A percentile compares a stretch with the other conserved stretches of the same genome.
Evolutionary conservation across 257 asterid species (phyloP).

Genomic region (Scutellaria barbata): DNA sequence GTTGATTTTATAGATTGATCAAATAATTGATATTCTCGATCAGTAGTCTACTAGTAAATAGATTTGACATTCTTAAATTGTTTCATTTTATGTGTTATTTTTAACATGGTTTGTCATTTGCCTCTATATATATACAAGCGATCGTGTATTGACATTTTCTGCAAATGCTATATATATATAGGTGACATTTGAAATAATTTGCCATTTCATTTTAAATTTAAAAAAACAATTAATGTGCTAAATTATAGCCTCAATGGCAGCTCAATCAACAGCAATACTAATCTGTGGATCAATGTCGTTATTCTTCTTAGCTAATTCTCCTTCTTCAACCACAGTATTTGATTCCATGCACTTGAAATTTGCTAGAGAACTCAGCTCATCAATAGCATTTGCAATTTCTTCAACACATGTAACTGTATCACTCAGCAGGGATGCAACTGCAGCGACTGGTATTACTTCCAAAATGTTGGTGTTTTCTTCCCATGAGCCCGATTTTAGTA

Average conservation of each 20-base stretch:
- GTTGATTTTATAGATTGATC: no score
- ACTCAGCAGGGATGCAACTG: slow-evolving; percentile 60
- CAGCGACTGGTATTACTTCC: slow-evolving; percentile 52
- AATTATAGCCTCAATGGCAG: neutral
- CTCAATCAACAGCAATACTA: slow-evolving; percentile 36
- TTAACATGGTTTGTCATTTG: no score
- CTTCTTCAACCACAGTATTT: neutral
- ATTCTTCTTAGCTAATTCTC: slow-evolving; percentile 11
- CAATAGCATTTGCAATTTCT: slow-evolving; percentile 56
- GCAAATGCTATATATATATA: no score
- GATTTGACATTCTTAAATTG: no score
- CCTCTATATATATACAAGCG: no score
- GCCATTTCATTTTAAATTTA: no score
- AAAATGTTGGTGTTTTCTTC: slow-evolving; percentile 41
- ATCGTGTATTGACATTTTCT: no score
- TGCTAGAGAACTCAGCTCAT: slow-evolving; percentile 65
- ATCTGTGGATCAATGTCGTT: slow-evolving; percentile 12
- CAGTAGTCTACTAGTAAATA: no score
- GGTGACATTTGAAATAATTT: no score
- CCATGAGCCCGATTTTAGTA: slow-evolving; percentile 53
- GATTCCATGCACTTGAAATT: slow-evolving; percentile 44
- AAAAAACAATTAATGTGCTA: no score
- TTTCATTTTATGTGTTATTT: no score
- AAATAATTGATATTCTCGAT: no score
- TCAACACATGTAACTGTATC: slow-evolving; percentile 55